A percentile compares a stretch with the other conserved stretches of the same genome.
Conservation (phyloP, 371 early-diverging fungal genomes). For the Apophysomyces ossiformis region DNA sequence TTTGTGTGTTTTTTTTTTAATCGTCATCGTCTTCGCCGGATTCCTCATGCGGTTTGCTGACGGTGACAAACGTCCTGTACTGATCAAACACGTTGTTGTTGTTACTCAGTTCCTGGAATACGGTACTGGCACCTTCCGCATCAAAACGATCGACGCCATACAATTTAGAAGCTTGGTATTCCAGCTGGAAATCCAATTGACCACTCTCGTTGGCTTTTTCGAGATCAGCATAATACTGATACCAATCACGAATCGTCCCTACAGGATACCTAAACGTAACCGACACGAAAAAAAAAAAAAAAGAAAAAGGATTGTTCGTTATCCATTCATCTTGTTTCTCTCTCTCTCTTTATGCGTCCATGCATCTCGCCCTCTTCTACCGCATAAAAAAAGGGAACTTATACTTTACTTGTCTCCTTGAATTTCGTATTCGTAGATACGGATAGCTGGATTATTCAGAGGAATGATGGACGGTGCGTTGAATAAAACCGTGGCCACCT, state of each 20-base stretch:
- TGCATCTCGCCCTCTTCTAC: neutral
- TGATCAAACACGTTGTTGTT: constrained; percentile 8
- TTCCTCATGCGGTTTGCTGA: constrained; percentile 2
- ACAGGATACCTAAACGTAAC: constrained; percentile 26
- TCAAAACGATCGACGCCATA: constrained; percentile 39
- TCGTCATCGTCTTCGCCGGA: constrained; percentile 20
- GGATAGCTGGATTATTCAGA: constrained; percentile 52
- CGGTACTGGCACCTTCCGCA: constrained; percentile 17
- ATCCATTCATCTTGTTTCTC: no score
- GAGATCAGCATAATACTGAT: constrained; percentile 53
- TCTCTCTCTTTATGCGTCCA: no score
- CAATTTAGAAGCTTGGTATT: constrained; percentile 43
- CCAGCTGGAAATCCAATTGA: constrained; percentile 31
- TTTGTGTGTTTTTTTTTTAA: neutral
- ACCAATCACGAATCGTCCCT: constrained; percentile 43
- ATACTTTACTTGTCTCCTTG: constrained; percentile 17
- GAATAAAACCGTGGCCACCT: constrained; percentile 29
- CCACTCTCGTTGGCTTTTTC: constrained; percentile 34
- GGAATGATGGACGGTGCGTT: constrained; percentile 57
- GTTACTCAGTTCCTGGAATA: constrained; percentile 14
- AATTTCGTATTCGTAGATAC: constrained; percentile 53
- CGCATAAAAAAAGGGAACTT: no score
- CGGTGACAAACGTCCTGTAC: constrained; percentile 18
- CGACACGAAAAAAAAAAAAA: neutral
- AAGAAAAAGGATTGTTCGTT: neutral